Percentiles rank a stretch among this genome's conserved stretches.
Conservation (phyloP, 805 yeast species). For the Metschnikowia kofuensis region DNA sequence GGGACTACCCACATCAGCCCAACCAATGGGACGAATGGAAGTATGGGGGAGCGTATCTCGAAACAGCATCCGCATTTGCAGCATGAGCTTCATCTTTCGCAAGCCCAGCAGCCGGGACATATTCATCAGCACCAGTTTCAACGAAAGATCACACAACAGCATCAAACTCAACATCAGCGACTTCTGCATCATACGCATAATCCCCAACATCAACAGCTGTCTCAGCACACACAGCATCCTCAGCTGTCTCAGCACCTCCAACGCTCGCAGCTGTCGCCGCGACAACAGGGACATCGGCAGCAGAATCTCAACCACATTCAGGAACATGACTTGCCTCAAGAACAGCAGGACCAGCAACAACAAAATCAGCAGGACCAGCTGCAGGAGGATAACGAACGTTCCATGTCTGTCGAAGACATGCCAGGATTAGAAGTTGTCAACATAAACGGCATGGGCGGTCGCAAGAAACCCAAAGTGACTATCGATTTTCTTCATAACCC, state of each 20-base stretch:
- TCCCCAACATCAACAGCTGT: background rate
- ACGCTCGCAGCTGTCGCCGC: background rate
- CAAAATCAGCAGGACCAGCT: slow-evolving; percentile 2
- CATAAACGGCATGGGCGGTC: slow-evolving; percentile 15
- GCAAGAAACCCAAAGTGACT: slow-evolving; percentile 36
- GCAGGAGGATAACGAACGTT: slow-evolving; percentile 4
- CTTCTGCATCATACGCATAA: background rate
- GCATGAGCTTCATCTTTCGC: slow-evolving; percentile 1
- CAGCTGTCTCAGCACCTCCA: background rate
- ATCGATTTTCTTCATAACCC: slow-evolving; percentile 44
- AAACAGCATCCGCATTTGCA: slow-evolving; percentile 8
- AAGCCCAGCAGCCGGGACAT: background rate
- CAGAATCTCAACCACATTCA: slow-evolving; percentile 1
- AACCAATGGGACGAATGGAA: background rate
- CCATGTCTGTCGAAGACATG: slow-evolving; percentile 13
- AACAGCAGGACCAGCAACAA: slow-evolving; percentile 2
- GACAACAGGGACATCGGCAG: slow-evolving; percentile 2
- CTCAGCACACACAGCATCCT: background rate
- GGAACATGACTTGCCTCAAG: slow-evolving; percentile 2
- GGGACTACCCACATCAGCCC: background rate
- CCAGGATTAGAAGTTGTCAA: slow-evolving; percentile 18
- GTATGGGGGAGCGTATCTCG: slow-evolving; percentile 2
- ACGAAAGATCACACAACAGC: background rate
- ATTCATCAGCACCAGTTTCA: slow-evolving; percentile 1
- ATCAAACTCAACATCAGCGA: background rate